Percentiles rank a stretch among this genome's conserved stretches.
Evolutionary conservation across 1,284 basidiomycete species (phyloP).

Genomic region (Cystobasidium slooffiae): DNA sequence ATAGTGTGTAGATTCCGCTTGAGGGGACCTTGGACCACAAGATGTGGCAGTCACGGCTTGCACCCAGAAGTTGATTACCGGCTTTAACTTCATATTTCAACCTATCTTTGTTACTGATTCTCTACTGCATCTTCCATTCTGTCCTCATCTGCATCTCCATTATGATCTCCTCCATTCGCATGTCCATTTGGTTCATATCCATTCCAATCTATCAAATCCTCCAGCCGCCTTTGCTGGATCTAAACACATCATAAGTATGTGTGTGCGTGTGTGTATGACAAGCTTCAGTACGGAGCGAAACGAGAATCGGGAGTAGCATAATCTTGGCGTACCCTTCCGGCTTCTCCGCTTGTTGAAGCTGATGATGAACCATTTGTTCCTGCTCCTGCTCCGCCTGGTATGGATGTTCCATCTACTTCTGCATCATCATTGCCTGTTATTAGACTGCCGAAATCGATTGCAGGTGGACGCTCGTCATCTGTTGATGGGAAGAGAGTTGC

Average conservation of each 20-base stretch:
- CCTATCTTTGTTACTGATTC: background rate
- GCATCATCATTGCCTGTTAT: slow-evolving; percentile 5
- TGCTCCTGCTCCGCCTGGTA: background rate
- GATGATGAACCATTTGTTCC: background rate
- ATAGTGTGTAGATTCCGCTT: too few species aligned
- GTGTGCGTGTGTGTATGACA: background rate
- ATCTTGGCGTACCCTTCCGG: slow-evolving; percentile 39
- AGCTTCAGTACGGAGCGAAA: slow-evolving; percentile 35
- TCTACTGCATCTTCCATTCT: slow-evolving; percentile 9
- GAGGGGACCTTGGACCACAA: too few species aligned
- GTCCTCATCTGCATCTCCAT: background rate
- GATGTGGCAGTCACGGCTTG: too few species aligned
- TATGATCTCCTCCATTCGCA: background rate
- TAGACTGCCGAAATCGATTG: slow-evolving; percentile 23
- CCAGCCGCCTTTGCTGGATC: background rate
- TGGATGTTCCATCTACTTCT: slow-evolving; percentile 2
- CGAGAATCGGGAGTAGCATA: slow-evolving; percentile 30
- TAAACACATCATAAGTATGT: background rate
- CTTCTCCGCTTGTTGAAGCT: slow-evolving; percentile 12
- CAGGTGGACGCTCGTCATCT: slow-evolving; percentile 5
- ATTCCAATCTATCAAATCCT: slow-evolving; percentile 20
- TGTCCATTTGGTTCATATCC: slow-evolving; percentile 4
- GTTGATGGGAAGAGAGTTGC: slow-evolving; percentile 34
- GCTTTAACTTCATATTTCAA: background rate
- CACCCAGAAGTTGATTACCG: too few species aligned